Evolutionary conservation across 441 rosid genomes (phyloP).

Genomic region (Brassica balearica): DNA sequence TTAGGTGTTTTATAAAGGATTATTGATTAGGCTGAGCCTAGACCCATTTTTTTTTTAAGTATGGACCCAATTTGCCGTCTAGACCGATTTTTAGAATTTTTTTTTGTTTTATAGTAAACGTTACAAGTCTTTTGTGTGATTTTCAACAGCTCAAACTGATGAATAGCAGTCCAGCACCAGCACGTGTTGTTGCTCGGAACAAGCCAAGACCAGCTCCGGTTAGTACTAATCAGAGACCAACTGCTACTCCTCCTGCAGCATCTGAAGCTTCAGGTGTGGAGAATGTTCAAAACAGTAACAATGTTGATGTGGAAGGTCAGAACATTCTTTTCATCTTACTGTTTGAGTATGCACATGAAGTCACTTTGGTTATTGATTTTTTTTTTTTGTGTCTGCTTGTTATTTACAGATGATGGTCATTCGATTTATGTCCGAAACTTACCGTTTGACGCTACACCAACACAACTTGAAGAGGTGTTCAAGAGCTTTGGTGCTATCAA

Average conservation of each 20-base stretch:
- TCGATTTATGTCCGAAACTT: slow-evolving; percentile 85
- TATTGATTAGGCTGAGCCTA: not conserved
- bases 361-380: slow-evolving; percentile 2
- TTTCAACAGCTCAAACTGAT: slow-evolving; percentile 57
- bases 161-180: slow-evolving; percentile 55
- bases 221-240: slow-evolving; percentile 46
- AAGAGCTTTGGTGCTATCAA: slow-evolving; percentile 82
- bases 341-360: slow-evolving; percentile 5
- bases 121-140: slow-evolving; percentile 19
- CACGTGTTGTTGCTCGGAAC: slow-evolving; percentile 50
- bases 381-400: not conserved
- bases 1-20: not conserved
- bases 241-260: slow-evolving; percentile 42
- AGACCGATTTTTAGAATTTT: not conserved
- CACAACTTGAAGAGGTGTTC: slow-evolving; percentile 76
- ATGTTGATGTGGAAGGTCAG: slow-evolving; percentile 66
- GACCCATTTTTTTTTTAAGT: not conserved
- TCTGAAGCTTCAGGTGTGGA: slow-evolving; percentile 47
- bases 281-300: slow-evolving; percentile 57
- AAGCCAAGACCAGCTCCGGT: slow-evolving; percentile 49
- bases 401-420: slow-evolving; percentile 68
- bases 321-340: slow-evolving; percentile 23
- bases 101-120: not conserved
- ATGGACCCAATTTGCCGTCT: not conserved
- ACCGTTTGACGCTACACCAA: slow-evolving; percentile 74